Evolutionary conservation across 2,329 filamentous ascomycete species (phyloP).

Genomic region (Apiospora sp.): DNA sequence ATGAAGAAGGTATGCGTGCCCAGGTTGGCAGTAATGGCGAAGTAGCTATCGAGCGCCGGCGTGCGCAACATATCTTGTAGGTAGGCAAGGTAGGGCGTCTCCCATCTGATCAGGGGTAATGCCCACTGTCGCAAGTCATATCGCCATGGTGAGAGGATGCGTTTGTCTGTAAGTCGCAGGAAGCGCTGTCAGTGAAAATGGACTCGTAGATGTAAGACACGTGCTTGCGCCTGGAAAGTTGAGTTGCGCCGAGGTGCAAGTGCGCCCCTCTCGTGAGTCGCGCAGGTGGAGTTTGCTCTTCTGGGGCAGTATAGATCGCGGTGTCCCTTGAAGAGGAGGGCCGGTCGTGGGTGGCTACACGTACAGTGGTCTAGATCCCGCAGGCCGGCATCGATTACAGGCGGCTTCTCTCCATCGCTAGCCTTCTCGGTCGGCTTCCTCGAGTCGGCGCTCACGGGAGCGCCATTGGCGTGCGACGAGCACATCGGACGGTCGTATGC

Average conservation of each 20-base stretch:
- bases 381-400: slow-evolving; percentile 74
- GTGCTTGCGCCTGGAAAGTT: neutral
- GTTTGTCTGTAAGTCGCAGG: slow-evolving; percentile 68
- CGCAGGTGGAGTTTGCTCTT: neutral
- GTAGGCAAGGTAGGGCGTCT: slow-evolving; percentile 92
- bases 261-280: neutral
- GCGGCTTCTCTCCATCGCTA: slow-evolving; percentile 37
- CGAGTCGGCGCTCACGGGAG: slow-evolving; percentile 30
- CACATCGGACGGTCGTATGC: slow-evolving; percentile 37
- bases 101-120: slow-evolving; percentile 89
- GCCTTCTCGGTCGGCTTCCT: neutral
- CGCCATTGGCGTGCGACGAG: slow-evolving; percentile 44
- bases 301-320: neutral
- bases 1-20: slow-evolving; percentile 99
- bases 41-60: slow-evolving; percentile 91
- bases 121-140: slow-evolving; percentile 82
- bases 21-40: slow-evolving; percentile 94
- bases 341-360: slow-evolving; percentile 38
- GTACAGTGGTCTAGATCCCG: slow-evolving; percentile 81
- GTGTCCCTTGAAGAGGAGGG: slow-evolving; percentile 10
- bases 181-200: slow-evolving; percentile 19
- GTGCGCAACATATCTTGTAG: slow-evolving; percentile 83
- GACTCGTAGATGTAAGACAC: neutral
- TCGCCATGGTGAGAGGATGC: slow-evolving; percentile 85
- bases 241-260: neutral